These are phyloP conservation scores for Haematococcus sp. DNA, from an alignment of 139 green algal species.

Conservation along the genomic window DNA sequence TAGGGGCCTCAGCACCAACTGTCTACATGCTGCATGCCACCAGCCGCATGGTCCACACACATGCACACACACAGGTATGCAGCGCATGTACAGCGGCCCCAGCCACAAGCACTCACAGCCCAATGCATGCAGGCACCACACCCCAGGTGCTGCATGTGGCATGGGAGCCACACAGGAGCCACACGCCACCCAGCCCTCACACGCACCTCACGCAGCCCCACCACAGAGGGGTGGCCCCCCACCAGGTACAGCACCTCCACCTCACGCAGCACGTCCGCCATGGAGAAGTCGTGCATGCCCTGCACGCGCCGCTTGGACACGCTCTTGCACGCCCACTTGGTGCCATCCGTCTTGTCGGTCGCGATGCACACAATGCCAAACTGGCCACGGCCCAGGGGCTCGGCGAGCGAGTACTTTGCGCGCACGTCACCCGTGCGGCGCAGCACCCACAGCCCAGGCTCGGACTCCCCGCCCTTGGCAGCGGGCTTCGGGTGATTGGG, in stretches of 20 bases:
- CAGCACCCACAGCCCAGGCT: conserved; percentile 19
- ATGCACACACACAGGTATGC: too few relatives aligned
- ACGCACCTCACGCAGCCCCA: conserved; percentile 19
- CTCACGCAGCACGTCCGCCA: conserved; percentile 17
- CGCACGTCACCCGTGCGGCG: conserved; percentile 11
- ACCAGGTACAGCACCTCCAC: conserved; percentile 33
- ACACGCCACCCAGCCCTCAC: neutral
- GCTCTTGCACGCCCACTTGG: conserved; percentile 22
- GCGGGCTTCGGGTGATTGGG: neutral
- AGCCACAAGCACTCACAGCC: neutral
- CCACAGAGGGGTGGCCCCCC: conserved; percentile 19
- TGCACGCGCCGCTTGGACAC: conserved; percentile 21
- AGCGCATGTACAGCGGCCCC: too few relatives aligned
- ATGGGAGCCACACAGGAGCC: neutral
- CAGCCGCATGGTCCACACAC: too few relatives aligned
- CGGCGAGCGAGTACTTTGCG: conserved; percentile 4
- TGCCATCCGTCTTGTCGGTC: conserved; percentile 11
- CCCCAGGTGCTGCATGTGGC: neutral
- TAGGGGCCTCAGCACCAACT: too few relatives aligned
- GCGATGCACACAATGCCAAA: conserved; percentile 24
- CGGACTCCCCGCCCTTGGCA: conserved; percentile 5
- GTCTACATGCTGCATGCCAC: too few relatives aligned
- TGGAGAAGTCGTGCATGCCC: conserved; percentile 20
- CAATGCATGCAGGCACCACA: neutral
- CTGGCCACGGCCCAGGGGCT: conserved; percentile 14